Conservation (phyloP, 495 filamentous ascomycete genomes). For the Neurospora sp. region DNA sequence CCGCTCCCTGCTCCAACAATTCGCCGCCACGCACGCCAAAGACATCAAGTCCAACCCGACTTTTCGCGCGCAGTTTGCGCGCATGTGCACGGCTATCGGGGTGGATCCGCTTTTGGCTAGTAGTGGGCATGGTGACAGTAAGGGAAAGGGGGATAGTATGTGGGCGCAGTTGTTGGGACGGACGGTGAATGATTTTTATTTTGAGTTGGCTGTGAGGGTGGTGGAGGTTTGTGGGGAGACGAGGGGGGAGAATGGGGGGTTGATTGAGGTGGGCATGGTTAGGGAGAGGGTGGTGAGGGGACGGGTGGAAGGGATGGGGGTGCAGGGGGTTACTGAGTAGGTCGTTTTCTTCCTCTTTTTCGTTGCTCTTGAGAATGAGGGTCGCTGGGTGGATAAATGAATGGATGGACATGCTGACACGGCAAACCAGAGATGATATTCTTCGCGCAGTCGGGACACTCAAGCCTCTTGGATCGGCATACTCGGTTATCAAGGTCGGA, state of each 20-base stretch:
- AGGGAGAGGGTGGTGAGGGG: constrained; percentile 60
- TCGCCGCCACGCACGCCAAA: constrained; percentile 85
- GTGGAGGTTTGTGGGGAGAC: constrained; percentile 89
- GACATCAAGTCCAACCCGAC: constrained; percentile 90
- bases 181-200: constrained; percentile 92
- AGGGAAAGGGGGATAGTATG: constrained; percentile 48
- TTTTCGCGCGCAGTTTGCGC: constrained; percentile 93
- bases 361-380: background rate
- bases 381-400: background rate
- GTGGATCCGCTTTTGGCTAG: constrained; percentile 78
- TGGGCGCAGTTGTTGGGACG: constrained; percentile 90
- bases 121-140: constrained; percentile 37
- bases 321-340: constrained; percentile 58
- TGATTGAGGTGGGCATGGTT: constrained; percentile 79
- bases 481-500: constrained; percentile 72
- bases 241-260: constrained; percentile 80
- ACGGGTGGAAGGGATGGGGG: constrained; percentile 64
- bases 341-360: constrained; percentile 8
- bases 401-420: background rate
- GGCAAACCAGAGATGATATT: constrained; percentile 66
- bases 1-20: constrained; percentile 84
- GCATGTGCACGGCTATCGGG: constrained; percentile 95
- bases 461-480: constrained; percentile 77
- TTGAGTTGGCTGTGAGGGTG: constrained; percentile 85
- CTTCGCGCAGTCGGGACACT: constrained; percentile 81